Conservation (phyloP, 345 rosid genomes). For the Xanthoceras sorbifolium region DNA sequence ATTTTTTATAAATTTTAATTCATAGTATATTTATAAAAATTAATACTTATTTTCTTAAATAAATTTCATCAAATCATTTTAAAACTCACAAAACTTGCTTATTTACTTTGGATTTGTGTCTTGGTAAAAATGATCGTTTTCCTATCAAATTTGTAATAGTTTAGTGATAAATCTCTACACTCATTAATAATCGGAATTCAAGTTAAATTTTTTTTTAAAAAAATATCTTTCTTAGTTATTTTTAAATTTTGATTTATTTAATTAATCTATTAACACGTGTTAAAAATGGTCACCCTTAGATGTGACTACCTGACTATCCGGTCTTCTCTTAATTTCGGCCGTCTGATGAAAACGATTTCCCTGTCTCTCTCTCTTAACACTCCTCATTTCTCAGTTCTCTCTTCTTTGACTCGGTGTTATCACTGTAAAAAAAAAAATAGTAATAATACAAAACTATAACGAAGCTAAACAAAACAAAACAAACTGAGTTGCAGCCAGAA, state of each 20-base stretch:
- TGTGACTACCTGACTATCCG: conserved; percentile 22
- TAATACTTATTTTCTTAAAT: too few species aligned
- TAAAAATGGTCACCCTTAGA: not conserved
- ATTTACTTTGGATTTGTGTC: too few species aligned
- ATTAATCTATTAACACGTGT: not conserved
- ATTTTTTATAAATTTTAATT: too few species aligned
- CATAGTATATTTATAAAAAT: not conserved
- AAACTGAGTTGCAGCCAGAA: conserved; percentile 20
- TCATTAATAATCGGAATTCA: too few species aligned
- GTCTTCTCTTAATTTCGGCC: conserved; percentile 32
- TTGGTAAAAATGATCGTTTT: too few species aligned
- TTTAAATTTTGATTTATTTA: not conserved
- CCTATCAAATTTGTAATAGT: too few species aligned
- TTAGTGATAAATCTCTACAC: too few species aligned
- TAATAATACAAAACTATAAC: not conserved
- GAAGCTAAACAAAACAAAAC: not conserved
- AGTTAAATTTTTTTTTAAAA: too few species aligned
- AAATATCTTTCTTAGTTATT: too few species aligned
- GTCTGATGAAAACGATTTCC: conserved; percentile 38
- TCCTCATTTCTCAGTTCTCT: conserved; percentile 13
- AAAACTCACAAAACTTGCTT: too few species aligned
- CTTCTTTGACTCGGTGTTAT: conserved; percentile 18
- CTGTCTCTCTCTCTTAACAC: conserved; percentile 11
- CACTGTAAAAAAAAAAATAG: conserved; percentile 8
- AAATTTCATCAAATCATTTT: not conserved